Evolutionary conservation across 192 early-diverging fungal genomes (phyloP), one percentile per base, ranked within the genome.

Genomic region (Umbelopsis sp.): DNA sequence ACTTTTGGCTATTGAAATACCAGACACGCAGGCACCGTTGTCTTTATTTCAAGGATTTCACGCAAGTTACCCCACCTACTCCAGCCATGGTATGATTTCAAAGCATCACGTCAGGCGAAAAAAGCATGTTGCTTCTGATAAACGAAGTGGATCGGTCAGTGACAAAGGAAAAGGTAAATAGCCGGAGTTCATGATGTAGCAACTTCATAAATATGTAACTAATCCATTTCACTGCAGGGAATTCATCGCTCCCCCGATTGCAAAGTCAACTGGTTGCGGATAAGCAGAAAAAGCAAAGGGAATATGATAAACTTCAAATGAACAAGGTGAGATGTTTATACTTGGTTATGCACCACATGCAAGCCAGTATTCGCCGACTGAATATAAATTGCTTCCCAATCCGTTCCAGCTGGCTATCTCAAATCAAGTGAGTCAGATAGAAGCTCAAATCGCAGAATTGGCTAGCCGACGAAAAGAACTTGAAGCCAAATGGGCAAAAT

Each of bases 41-140:
- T 88, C 87, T 8, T 65, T 88, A 26, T 85, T 86, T 51, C 83
- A 86, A 67, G 83, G 87, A 4, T 88, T 84, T 56, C 80, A 82
- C 24, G 81, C 82, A 17, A 75, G 85, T 14, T 88, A 83, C 79
- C 82, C 84, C 34, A 80, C 82, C 20, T 83, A 79, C 70, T 73
- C 76, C 50, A 77, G 77, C 36, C 76, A 83, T 45, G 44, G 71
- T 16, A 62, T 74, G 36, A 47, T 53, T 11, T 43, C 22, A 24
- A 77, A 29, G 8, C 65, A 59, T 9, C 70, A 79, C 54, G 68
- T 51, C 14, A 72, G 74, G 16, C 75, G 74, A 53, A 79, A 68
- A 49, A 75, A 70, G 31, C 56, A 62, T 34, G 26, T 10, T 34
- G 56, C 16, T 2, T 17, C 26, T 31, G 56, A 62, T n/a, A 62